These are phyloP conservation scores for Lentinula sp. DNA, from an alignment of 768 basidiomycete species.

Conservation along the genomic window DNA sequence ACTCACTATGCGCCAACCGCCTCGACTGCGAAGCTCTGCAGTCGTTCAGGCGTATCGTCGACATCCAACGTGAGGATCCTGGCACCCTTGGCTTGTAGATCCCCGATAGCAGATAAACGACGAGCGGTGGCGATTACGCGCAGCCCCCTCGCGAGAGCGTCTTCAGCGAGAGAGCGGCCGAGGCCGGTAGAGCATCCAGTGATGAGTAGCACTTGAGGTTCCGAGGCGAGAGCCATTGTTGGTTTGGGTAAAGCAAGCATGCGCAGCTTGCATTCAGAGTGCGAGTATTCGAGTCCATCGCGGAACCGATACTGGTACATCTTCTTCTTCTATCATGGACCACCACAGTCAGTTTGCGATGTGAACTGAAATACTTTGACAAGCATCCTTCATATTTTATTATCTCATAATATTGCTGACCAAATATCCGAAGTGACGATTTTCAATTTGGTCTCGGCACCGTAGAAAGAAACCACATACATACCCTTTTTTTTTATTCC, in stretches of 20 bases:
- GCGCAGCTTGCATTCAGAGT: too few relatives aligned
- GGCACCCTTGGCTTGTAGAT: slow-evolving; percentile 19
- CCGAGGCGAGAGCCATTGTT: not conserved
- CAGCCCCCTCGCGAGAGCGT: slow-evolving; percentile 19
- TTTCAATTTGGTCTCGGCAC: not conserved
- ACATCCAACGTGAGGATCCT: slow-evolving; percentile 20
- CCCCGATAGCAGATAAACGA: slow-evolving; percentile 13
- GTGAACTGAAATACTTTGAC: too few relatives aligned
- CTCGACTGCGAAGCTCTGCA: slow-evolving; percentile 15
- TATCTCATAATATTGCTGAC: not conserved
- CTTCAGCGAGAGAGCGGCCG: slow-evolving; percentile 16
- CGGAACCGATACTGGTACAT: too few relatives aligned
- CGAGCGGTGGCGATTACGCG: slow-evolving; percentile 26
- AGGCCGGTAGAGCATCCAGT: slow-evolving; percentile 23
- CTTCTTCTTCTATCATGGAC: too few relatives aligned
- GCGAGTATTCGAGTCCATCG: too few relatives aligned
- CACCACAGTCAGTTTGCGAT: too few relatives aligned
- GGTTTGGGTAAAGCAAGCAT: not conserved
- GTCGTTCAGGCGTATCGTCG: slow-evolving; percentile 12
- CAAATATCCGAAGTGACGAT: not conserved
- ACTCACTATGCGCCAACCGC: slow-evolving; percentile 13
- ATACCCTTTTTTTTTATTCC: not conserved
- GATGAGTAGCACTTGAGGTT: slow-evolving; percentile 12
- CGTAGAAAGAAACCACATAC: not conserved
- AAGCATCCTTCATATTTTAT: too few relatives aligned